Conservation (phyloP, 306 rosid species). For the Castanea sativa region DNA sequence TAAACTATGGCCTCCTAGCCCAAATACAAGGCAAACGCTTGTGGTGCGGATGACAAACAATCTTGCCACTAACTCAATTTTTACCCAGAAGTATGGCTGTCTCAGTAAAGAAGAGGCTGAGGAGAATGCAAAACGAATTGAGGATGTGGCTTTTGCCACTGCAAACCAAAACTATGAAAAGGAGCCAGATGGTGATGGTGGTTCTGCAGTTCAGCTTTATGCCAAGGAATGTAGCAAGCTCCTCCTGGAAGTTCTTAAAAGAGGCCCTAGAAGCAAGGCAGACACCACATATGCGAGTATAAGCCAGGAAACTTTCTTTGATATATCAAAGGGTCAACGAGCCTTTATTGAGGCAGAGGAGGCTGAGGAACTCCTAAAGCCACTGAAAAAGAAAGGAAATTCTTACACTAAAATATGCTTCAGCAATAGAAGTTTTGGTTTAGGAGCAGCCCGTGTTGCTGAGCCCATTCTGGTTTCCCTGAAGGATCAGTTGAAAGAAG, state of each 20-base stretch:
- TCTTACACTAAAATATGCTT: constrained; percentile 88
- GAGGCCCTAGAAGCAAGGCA: constrained; percentile 40
- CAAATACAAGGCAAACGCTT: constrained; percentile 80
- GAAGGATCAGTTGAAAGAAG: constrained; percentile 74
- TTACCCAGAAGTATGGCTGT: constrained; percentile 80
- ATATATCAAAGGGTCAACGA: constrained; percentile 74
- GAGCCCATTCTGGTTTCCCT: constrained; percentile 64
- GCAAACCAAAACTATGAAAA: constrained; percentile 66
- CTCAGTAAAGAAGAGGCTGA: constrained; percentile 75
- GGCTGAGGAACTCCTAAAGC: constrained; percentile 67
- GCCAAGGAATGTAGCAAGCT: constrained; percentile 91
- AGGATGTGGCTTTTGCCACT: constrained; percentile 67
- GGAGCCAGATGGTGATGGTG: constrained; percentile 97
- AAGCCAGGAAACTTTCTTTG: constrained; percentile 48
- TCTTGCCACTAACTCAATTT: constrained; percentile 66
- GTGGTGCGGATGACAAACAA: constrained; percentile 85
- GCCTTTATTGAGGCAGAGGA: constrained; percentile 80
- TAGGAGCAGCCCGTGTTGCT: constrained; percentile 66
- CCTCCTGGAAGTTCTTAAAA: constrained; percentile 78
- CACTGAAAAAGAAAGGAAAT: constrained; percentile 66
- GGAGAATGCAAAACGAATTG: constrained; percentile 74
- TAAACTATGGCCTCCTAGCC: constrained; percentile 98
- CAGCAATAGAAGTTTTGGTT: constrained; percentile 85
- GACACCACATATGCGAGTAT: constrained; percentile 27
- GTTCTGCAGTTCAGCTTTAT: constrained; percentile 95